phyloP scores from a whole-genome alignment of 2,329 filamentous ascomycete genomes.

The Exophiala lecanii-corni region DNA sequence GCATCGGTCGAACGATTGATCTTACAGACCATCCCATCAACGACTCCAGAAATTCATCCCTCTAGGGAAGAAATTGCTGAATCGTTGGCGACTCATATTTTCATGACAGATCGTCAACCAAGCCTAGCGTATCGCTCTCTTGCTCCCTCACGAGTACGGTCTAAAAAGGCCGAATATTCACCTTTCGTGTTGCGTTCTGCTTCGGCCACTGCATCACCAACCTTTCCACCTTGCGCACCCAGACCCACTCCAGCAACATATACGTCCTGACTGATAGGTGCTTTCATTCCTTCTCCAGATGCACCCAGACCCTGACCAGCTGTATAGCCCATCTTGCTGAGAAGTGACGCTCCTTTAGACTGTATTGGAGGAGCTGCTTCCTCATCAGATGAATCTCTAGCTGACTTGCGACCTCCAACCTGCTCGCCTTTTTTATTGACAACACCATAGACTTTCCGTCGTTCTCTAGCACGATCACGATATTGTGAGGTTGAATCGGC shows the following conservation, averaged over 20 bases:
- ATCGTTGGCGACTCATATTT: too few relatives aligned
- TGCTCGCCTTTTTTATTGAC: slow-evolving; percentile 29
- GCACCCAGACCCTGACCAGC: slow-evolving; percentile 46
- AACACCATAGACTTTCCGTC: slow-evolving; percentile 41
- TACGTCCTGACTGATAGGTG: slow-evolving; percentile 44
- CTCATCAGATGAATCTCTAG: slow-evolving; percentile 10
- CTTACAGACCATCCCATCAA: too few relatives aligned
- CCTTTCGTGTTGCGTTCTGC: slow-evolving; percentile 45
- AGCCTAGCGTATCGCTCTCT: slow-evolving; percentile 45
- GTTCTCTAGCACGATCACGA: slow-evolving; percentile 44
- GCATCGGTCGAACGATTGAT: too few relatives aligned
- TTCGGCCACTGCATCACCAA: slow-evolving; percentile 46
- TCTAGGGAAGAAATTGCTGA: too few relatives aligned
- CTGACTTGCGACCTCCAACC: slow-evolving; percentile 12
- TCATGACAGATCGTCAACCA: too few relatives aligned
- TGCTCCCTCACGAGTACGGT: slow-evolving; percentile 44
- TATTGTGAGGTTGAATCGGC: slow-evolving; percentile 32
- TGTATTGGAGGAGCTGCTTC: slow-evolving; percentile 29
- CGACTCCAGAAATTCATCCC: too few relatives aligned
- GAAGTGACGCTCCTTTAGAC: slow-evolving; percentile 48
- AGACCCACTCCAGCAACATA: slow-evolving; percentile 48
- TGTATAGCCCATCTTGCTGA: slow-evolving; percentile 49
- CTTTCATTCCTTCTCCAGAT: slow-evolving; percentile 43
- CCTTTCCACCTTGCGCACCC: slow-evolving; percentile 45
- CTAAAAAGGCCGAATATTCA: slow-evolving; percentile 45